phyloP scores from a whole-genome alignment of 1,284 basidiomycete genomes.

The Microbotryomycetes sp. region DNA sequence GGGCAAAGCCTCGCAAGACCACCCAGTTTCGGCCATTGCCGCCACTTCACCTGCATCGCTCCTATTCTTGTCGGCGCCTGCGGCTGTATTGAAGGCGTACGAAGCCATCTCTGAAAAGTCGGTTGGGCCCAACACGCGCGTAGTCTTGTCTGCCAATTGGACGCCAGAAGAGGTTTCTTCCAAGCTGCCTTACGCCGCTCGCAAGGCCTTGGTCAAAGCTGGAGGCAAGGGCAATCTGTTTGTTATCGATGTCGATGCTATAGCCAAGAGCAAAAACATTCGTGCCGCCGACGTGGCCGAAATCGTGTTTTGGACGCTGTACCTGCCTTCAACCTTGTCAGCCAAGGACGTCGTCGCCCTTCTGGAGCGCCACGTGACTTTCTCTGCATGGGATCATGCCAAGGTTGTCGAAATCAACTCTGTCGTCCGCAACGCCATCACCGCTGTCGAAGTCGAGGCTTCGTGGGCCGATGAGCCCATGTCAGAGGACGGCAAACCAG shows the following conservation, averaged over 20 bases:
- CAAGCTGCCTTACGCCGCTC: slow-evolving; percentile 31
- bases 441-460: slow-evolving; percentile 23
- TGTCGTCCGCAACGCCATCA: slow-evolving; percentile 29
- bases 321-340: slow-evolving; percentile 29
- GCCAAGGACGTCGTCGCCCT: slow-evolving; percentile 30
- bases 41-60: slow-evolving; percentile 31
- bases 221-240: slow-evolving; percentile 32
- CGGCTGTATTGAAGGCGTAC: slow-evolving; percentile 34
- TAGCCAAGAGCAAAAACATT: slow-evolving; percentile 36
- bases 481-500: slow-evolving; percentile 27
- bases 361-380: slow-evolving; percentile 22
- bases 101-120: slow-evolving; percentile 28
- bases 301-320: slow-evolving; percentile 32
- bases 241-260: slow-evolving; percentile 36
- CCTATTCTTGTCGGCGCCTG: slow-evolving; percentile 30
- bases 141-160: slow-evolving; percentile 35
- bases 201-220: slow-evolving; percentile 29
- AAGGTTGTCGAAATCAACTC: slow-evolving; percentile 32
- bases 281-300: slow-evolving; percentile 22
- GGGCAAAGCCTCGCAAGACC: slow-evolving; percentile 10
- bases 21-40: slow-evolving; percentile 26
- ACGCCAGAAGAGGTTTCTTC: slow-evolving; percentile 32
- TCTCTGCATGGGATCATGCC: slow-evolving; percentile 21
- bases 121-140: slow-evolving; percentile 28
- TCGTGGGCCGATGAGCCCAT: slow-evolving; percentile 27